Percentiles rank a stretch among this genome's conserved stretches.
Evolutionary conservation across 129 eudicot species (phyloP).

Genomic region (Smallanthus sonchifolius): DNA sequence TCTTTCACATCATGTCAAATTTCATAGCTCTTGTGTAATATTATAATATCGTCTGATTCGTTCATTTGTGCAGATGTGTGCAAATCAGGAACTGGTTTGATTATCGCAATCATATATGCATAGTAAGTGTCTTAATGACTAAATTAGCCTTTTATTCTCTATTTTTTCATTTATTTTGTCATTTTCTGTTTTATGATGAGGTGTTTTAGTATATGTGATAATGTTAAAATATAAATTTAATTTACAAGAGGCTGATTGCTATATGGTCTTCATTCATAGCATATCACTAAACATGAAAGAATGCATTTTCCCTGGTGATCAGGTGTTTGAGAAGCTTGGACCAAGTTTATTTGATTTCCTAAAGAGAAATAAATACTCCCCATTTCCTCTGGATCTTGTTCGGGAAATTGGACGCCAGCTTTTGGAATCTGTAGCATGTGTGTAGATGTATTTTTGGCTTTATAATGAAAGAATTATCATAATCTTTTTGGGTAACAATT

Average conservation of each 20-base stretch:
- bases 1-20: slow-evolving; percentile 6
- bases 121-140: slow-evolving; percentile 50
- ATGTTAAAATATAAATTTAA: slow-evolving; percentile 3
- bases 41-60: not conserved
- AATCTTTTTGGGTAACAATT: slow-evolving; percentile 23
- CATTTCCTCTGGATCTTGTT: slow-evolving; percentile 95
- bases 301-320: slow-evolving; percentile 62
- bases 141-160: not conserved
- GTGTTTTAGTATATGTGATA: slow-evolving; percentile 4
- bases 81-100: slow-evolving; percentile 76
- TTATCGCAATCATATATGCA: slow-evolving; percentile 86
- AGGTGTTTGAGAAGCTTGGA: slow-evolving; percentile 99
- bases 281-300: slow-evolving; percentile 35
- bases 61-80: slow-evolving; percentile 66
- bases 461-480: slow-evolving; percentile 20
- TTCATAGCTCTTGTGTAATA: not conserved
- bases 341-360: slow-evolving; percentile 97
- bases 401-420: slow-evolving; percentile 98
- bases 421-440: slow-evolving; percentile 99
- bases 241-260: slow-evolving; percentile 14
- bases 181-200: slow-evolving; percentile 4
- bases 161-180: not conserved
- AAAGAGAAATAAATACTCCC: slow-evolving; percentile 80
- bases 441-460: slow-evolving; percentile 59
- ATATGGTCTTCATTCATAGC: slow-evolving; percentile 27